Percentiles rank a stretch among this genome's conserved stretches.
These are phyloP conservation scores for Trichosporon coremiiforme DNA, from an alignment of 1,284 basidiomycete species.

Conservation along the genomic window DNA sequence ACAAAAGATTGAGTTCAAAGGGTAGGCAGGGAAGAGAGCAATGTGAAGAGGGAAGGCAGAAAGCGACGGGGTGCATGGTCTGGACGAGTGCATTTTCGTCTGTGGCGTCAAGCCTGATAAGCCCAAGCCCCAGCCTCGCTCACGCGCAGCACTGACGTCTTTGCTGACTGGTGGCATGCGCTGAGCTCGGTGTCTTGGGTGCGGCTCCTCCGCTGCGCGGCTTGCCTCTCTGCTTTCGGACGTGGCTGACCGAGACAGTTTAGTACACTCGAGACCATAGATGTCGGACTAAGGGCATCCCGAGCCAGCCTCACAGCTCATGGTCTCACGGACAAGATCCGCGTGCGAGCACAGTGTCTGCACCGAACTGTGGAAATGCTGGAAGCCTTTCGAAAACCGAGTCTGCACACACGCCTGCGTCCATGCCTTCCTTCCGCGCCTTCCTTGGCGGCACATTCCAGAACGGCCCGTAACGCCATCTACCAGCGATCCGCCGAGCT, in stretches of 20 bases:
- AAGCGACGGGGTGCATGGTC: neutral
- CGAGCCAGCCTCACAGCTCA: neutral
- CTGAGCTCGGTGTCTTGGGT: neutral
- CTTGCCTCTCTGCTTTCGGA: neutral
- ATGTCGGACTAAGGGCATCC: neutral
- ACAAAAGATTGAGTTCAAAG: neutral
- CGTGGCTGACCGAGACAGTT: neutral
- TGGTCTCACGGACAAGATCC: neutral
- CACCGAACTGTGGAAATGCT: neutral
- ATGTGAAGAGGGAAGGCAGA: neutral
- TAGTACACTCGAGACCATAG: slow-evolving; percentile 3
- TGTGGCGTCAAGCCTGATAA: slow-evolving; percentile 13
- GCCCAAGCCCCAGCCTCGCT: neutral
- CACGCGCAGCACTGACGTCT: neutral
- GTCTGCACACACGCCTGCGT: neutral
- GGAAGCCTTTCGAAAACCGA: neutral
- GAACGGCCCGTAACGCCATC: neutral
- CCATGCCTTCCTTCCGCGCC: neutral
- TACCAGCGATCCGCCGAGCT: neutral
- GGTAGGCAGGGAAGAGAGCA: neutral
- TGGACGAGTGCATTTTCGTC: slow-evolving; percentile 13
- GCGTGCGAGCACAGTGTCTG: neutral
- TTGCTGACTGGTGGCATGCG: neutral
- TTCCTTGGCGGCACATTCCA: neutral
- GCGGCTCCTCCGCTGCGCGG: neutral